Evolutionary conservation across 805 yeast species (phyloP).

Genomic region (Yarrowia sp.): DNA sequence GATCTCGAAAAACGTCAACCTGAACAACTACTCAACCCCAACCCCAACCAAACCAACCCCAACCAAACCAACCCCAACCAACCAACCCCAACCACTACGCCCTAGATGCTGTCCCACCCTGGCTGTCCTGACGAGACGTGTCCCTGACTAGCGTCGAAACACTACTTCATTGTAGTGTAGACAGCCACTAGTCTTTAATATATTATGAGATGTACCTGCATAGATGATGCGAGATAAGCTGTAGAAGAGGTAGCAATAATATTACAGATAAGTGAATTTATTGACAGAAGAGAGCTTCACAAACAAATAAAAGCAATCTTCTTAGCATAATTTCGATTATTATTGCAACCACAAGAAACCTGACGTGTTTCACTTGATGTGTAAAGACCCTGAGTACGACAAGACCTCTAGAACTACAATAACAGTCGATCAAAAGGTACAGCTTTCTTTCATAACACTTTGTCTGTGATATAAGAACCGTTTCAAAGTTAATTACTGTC

Average conservation of each 20-base stretch:
- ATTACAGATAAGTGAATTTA: too few species aligned
- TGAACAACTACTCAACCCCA: not conserved
- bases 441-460: too few species aligned
- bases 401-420: too few species aligned
- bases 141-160: constrained; percentile 12
- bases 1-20: not conserved
- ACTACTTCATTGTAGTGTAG: constrained; percentile 19
- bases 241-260: not conserved
- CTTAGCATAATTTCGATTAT: too few species aligned
- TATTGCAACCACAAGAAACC: too few species aligned
- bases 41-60: not conserved
- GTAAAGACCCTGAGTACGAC: too few species aligned
- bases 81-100: not conserved
- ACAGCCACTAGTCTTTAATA: constrained; percentile 4
- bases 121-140: constrained; percentile 19
- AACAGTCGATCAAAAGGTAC: too few species aligned
- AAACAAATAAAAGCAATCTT: too few species aligned
- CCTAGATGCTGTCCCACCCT: not conserved
- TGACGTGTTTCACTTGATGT: too few species aligned
- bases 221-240: not conserved
- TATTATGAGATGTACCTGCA: not conserved
- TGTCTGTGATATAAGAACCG: too few species aligned
- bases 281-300: too few species aligned
- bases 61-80: not conserved
- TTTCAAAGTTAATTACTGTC: too few species aligned